Evolutionary conservation across 1,284 basidiomycete genomes (phyloP).

Genomic region (Pulveroboletus sp.): DNA sequence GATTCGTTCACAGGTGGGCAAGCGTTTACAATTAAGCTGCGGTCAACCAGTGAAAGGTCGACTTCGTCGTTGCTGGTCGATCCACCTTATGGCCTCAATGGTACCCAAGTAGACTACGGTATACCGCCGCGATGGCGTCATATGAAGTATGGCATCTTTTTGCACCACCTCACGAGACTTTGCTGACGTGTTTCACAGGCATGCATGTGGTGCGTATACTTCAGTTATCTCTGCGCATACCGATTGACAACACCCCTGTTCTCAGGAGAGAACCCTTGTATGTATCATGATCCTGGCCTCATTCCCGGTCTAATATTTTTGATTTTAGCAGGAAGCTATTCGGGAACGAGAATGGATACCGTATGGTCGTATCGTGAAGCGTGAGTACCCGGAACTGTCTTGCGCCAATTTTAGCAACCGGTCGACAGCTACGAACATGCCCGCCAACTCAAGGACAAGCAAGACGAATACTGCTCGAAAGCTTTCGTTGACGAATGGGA

Average conservation of each 20-base stretch:
- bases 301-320: slow-evolving; percentile 3
- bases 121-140: slow-evolving; percentile 48
- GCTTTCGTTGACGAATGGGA: slow-evolving; percentile 58
- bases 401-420: slow-evolving; percentile 24
- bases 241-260: background rate
- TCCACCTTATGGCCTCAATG: slow-evolving; percentile 44
- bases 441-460: slow-evolving; percentile 64
- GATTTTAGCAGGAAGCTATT: slow-evolving; percentile 26
- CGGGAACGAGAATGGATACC: slow-evolving; percentile 48
- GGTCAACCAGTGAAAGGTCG: slow-evolving; percentile 44
- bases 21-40: slow-evolving; percentile 52
- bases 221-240: background rate
- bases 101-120: slow-evolving; percentile 29
- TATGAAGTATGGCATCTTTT: slow-evolving; percentile 40
- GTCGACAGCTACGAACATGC: slow-evolving; percentile 37
- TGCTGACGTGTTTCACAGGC: slow-evolving; percentile 33
- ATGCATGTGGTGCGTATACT: slow-evolving; percentile 44
- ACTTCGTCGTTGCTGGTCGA: slow-evolving; percentile 50
- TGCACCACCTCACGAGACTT: background rate
- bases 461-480: slow-evolving; percentile 69
- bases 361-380: slow-evolving; percentile 57
- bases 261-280: slow-evolving; percentile 32
- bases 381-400: slow-evolving; percentile 14
- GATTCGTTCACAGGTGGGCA: slow-evolving; percentile 42
- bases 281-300: background rate